These are phyloP conservation scores for Citrus australasica DNA, from an alignment of 345 rosid species.

Conservation along the genomic window DNA sequence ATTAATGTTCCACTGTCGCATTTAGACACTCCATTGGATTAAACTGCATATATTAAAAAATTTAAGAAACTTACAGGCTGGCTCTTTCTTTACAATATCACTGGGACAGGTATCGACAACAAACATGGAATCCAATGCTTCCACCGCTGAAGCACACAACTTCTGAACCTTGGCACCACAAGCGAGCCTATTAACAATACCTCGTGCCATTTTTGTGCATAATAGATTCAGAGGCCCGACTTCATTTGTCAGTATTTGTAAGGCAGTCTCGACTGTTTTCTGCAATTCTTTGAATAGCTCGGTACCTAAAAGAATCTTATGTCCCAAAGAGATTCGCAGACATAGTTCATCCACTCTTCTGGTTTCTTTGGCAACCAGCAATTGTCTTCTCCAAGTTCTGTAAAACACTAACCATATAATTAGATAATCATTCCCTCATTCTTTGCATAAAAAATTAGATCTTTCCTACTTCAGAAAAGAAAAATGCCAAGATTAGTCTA, in stretches of 20 bases:
- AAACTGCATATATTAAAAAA: not conserved
- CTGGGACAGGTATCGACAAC: constrained; percentile 12
- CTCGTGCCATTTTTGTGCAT: constrained; percentile 63
- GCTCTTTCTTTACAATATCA: constrained; percentile 16
- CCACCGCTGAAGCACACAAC: constrained; percentile 62
- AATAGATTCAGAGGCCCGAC: constrained; percentile 66
- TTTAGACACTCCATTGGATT: not conserved
- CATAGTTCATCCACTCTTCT: constrained; percentile 83
- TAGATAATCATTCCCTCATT: not conserved
- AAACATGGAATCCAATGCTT: constrained; percentile 41
- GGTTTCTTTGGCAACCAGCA: constrained; percentile 67
- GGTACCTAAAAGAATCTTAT: constrained; percentile 50
- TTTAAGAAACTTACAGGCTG: constrained; percentile 37
- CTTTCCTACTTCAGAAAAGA: not conserved
- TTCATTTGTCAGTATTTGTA: constrained; percentile 49
- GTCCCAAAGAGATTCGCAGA: constrained; percentile 54
- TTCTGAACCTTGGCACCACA: constrained; percentile 73
- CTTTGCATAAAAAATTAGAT: not conserved
- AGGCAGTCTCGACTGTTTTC: constrained; percentile 51
- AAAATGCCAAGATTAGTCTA: not conserved
- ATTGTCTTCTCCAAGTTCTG: constrained; percentile 70
- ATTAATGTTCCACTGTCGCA: not conserved
- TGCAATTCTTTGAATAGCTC: constrained; percentile 37
- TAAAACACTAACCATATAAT: not conserved
- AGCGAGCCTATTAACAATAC: constrained; percentile 73